These are phyloP conservation scores for Ensete ventricosum DNA, from an alignment of 176 grass and related monocot species.

Conservation along the genomic window DNA sequence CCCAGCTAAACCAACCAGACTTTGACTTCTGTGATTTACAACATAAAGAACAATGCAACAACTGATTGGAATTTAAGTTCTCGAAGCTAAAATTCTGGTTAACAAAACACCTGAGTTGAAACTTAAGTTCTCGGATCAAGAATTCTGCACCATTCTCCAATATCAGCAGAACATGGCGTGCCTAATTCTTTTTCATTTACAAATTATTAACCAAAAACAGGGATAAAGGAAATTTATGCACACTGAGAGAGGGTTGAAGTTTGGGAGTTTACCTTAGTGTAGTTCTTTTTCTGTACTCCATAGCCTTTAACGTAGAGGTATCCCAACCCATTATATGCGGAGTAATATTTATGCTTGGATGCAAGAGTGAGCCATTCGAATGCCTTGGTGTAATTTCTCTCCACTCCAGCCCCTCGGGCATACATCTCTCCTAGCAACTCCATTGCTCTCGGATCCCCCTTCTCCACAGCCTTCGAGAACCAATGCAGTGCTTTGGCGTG, in stretches of 20 bases:
- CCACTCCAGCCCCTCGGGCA: constrained; percentile 86
- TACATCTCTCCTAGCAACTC: constrained; percentile 94
- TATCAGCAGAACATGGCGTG: no score
- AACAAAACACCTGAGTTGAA: no score
- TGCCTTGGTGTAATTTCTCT: constrained; percentile 87
- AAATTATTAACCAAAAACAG: not conserved
- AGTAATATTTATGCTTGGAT: constrained; percentile 76
- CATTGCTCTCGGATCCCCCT: constrained; percentile 61
- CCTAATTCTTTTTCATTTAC: no score
- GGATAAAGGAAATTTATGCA: not conserved
- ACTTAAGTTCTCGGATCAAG: no score
- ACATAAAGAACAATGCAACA: no score
- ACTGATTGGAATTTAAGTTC: not conserved
- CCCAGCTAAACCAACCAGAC: no score
- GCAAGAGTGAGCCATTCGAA: constrained; percentile 79
- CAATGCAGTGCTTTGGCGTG: constrained; percentile 69
- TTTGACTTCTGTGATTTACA: no score
- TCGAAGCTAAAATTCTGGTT: not conserved
- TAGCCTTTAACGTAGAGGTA: constrained; percentile 98
- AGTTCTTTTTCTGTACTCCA: constrained; percentile 86
- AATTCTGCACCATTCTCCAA: no score
- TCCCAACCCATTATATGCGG: constrained; percentile 96
- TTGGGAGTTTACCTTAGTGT: constrained; percentile 53
- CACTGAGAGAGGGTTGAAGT: not conserved
- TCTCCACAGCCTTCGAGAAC: constrained; percentile 86